Percentiles rank a stretch among this genome's conserved stretches.
Conservation (phyloP, 768 basidiomycete species). For the Leccinum barrowsii region DNA sequence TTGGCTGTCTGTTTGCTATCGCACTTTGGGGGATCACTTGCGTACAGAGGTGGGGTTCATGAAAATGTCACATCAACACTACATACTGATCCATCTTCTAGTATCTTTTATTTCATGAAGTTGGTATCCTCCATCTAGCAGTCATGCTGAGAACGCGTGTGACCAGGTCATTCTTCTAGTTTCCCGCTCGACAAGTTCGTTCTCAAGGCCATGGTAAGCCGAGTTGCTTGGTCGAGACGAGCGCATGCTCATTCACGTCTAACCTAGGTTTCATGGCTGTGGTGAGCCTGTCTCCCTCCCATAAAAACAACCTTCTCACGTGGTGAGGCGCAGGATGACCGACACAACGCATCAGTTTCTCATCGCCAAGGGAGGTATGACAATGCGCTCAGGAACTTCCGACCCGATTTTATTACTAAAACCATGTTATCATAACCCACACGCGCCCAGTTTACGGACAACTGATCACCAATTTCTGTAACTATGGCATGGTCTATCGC, state of each 20-base stretch:
- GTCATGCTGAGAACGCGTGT: not conserved
- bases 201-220: constrained; percentile 13
- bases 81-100: not conserved
- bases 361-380: constrained; percentile 18
- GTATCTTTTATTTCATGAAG: constrained; percentile 20
- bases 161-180: not conserved
- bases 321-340: constrained; percentile 5
- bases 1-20: constrained; percentile 16
- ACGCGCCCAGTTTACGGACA: constrained; percentile 8
- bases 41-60: constrained; percentile 17
- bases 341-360: constrained; percentile 17
- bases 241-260: not conserved
- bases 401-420: not conserved
- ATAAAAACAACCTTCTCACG: not conserved
- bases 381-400: not conserved
- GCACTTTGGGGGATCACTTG: constrained; percentile 26
- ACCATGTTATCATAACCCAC: not conserved
- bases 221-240: not conserved
- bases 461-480: constrained; percentile 13
- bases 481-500: constrained; percentile 4
- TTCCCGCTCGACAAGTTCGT: constrained; percentile 2
- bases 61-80: not conserved
- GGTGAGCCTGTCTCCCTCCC: constrained; percentile 1
- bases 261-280: constrained; percentile 17
- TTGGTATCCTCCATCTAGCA: not conserved